Evolutionary conservation across 257 asterid genomes (phyloP), one percentile per base, ranked within the genome.

Genomic region (Parsonsia alboflavescens): DNA sequence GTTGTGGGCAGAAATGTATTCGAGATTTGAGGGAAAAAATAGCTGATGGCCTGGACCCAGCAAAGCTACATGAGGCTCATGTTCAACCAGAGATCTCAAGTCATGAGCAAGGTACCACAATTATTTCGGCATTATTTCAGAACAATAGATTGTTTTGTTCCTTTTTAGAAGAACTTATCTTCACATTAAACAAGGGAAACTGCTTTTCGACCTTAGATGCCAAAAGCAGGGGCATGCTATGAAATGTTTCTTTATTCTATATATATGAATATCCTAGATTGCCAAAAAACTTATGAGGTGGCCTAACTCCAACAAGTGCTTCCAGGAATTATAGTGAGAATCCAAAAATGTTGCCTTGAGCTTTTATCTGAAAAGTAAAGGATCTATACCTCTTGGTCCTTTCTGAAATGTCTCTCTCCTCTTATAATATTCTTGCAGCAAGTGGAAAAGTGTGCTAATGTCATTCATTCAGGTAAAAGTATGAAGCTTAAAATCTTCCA

Each of bases 31-130:
- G 85, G 36, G 97, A 92, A 2, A 89, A 72, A 81, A 79, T 94
- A 80, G 78, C 91, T 4, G 45, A 71, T 74, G 98, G 98, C 72
- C 80, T 73, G 70, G 98, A 94, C 75, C 89, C 89, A 41, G 73
- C 90, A 48, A 86, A 90, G 88, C 84, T 90, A 78, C 85, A 85
- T 49, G 93, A 91, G 78, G 74, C 84, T 71, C 86, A 82, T 74
- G 80, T 56, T 73, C 86, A 85, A 78, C 78, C 72, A 59, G 82
- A 86, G 42, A 74, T 76, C 85, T 62, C 85, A 70, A 77, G 64
- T 70, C 71, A 81, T 73, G 89, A 78, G 74, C 88, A 85, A 85
- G 97, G 98, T 90, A 86, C 24, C 61, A 16, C 10, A 46, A 56
- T 19, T 39, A 65, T 39, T 10, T 1, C 17, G n/a, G 15, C 45